Conservation (phyloP, 1,284 basidiomycete species). For the Tilletiopsis washingtonensis region DNA sequence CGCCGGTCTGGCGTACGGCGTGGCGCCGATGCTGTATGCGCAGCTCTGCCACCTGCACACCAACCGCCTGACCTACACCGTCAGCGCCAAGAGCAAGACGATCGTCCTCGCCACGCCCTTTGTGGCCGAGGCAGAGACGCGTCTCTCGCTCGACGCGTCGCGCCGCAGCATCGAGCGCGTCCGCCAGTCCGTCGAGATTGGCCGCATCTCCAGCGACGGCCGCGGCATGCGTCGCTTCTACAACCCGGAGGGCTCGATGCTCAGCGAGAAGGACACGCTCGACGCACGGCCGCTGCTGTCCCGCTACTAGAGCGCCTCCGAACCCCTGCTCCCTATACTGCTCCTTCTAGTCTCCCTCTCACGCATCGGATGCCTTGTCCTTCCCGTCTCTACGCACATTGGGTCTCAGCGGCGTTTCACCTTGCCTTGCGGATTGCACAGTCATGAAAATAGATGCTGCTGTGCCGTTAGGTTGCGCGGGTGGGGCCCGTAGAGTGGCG, state of each 20-base stretch:
- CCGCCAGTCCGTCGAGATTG: neutral
- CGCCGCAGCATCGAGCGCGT: neutral
- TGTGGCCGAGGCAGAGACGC: neutral
- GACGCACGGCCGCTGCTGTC: too few relatives aligned
- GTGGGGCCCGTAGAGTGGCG: too few relatives aligned
- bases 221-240: neutral
- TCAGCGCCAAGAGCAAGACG: conserved; percentile 9
- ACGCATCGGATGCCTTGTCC: too few relatives aligned
- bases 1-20: conserved; percentile 38
- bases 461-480: too few relatives aligned
- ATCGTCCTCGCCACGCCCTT: conserved; percentile 4
- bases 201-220: neutral
- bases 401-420: too few relatives aligned
- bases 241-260: neutral
- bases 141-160: neutral
- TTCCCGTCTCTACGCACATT: too few relatives aligned
- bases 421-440: too few relatives aligned
- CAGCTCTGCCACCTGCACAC: conserved; percentile 44
- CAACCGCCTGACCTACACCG: conserved; percentile 35
- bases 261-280: neutral
- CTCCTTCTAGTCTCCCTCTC: too few relatives aligned
- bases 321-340: too few relatives aligned
- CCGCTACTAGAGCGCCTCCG: too few relatives aligned
- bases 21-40: conserved; percentile 39
- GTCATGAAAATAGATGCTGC: too few relatives aligned